Base-by-base conservation (phyloP, 2,329 filamentous ascomycete species). In the Lecanicillium sp. region DNA sequence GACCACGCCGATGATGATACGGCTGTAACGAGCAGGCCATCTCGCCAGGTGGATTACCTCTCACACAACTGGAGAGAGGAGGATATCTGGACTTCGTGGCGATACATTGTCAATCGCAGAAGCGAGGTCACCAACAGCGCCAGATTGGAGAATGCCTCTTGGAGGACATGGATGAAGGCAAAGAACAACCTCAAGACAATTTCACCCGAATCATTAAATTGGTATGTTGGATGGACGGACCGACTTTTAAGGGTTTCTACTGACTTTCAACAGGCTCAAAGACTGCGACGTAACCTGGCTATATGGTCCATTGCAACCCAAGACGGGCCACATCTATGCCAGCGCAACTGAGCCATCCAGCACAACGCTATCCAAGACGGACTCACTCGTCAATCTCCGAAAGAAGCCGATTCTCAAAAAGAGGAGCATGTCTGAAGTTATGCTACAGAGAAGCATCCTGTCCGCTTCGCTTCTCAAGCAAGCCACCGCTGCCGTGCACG, bases 261-360 rank as follows among this genome's bases (percentile, higher is more conserved):
- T 31, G 25, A 4, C 35, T 32, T 12, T n/a, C 29, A 27, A 33
- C 52, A 95, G 88, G 89, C 71, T 95, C 43, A 98, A 96, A 59
- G 92, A 96, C 52, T 92, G 85, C 58, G 90, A 98, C 60, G 88
- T 95, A 22, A 95, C 90, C 33, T 98, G 90, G 92, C 70, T 98
- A 1, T 98, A 96, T 54, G 92, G 92, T 0, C 92, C 92, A 11
- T 63, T 95, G 35, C 90, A 95, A 57, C 83, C 82, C 1, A 81
- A 82, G 16, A 67, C 70, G 4, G 74, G 70, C 39, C 75, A 70
- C 18, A 56, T 75, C 11, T 68, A 76, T 20, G 36, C 15, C 14
- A 38, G 35, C 13, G 15, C 29, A 5, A 42, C 40, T 4, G 40
- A 42, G n/a, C 36, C 40, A n/a, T 38, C 31, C 9, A 42, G 40